phyloP scores from a whole-genome alignment of 345 rosid genomes.

The Populus euphratica region DNA sequence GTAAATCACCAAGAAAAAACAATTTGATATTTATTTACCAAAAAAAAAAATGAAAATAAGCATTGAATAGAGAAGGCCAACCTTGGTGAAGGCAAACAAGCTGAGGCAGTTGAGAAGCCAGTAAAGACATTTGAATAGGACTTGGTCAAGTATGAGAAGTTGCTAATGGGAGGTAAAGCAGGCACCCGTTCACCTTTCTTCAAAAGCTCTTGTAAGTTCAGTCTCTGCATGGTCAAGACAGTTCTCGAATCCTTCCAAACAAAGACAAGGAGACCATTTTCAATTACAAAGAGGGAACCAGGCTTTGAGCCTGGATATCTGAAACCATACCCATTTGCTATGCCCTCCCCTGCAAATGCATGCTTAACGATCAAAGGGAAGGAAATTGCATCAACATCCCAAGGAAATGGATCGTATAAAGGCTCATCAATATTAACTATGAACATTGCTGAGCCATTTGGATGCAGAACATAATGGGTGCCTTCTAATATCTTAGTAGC shows the following conservation, averaged over 20 bases:
- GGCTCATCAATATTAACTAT: conserved; percentile 63
- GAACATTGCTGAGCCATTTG: conserved; percentile 91
- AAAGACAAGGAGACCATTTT: conserved; percentile 68
- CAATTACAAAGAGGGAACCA: conserved; percentile 62
- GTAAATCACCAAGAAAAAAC: not conserved
- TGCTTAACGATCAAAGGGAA: conserved; percentile 40
- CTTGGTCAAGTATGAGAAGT: conserved; percentile 76
- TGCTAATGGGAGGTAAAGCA: conserved; percentile 55
- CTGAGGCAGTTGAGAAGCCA: conserved; percentile 46
- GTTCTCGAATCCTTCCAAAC: conserved; percentile 76
- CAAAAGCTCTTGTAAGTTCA: conserved; percentile 61
- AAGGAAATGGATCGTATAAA: conserved; percentile 63
- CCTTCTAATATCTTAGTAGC: conserved; percentile 91
- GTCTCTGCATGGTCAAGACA: conserved; percentile 71
- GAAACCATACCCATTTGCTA: conserved; percentile 86
- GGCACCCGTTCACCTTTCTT: conserved; percentile 68
- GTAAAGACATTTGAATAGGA: conserved; percentile 74
- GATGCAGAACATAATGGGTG: conserved; percentile 76
- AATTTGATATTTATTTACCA: not conserved
- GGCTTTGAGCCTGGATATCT: conserved; percentile 89
- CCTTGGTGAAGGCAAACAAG: conserved; percentile 48
- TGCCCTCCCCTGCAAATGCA: conserved; percentile 72
- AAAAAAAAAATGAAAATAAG: not conserved
- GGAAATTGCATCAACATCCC: conserved; percentile 57
- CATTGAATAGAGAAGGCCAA: conserved; percentile 16